Evolutionary conservation across 2,329 filamentous ascomycete genomes (phyloP).

Genomic region (Decorospora gaudefroyi): DNA sequence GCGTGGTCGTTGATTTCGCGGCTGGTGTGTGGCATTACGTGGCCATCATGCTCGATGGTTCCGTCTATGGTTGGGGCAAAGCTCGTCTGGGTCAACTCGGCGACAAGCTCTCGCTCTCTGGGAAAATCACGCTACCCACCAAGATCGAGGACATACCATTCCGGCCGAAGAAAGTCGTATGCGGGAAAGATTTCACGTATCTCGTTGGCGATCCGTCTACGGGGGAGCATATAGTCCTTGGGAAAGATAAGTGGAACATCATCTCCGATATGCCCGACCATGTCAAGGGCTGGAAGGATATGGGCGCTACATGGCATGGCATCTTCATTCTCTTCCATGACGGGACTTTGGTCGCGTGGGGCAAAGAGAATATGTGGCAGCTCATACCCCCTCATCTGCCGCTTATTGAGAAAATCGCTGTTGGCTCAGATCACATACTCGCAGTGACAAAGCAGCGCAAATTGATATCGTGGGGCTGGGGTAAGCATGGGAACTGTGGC

Average conservation of each 20-base stretch:
- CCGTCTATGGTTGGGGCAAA: constrained; percentile 86
- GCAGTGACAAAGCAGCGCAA: constrained; percentile 67
- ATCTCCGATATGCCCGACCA: constrained; percentile 60
- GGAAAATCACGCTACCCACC: constrained; percentile 44
- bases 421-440: constrained; percentile 89
- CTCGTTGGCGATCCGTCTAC: constrained; percentile 60
- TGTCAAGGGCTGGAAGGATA: constrained; percentile 65
- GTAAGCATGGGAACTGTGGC: constrained; percentile 96
- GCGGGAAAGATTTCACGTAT: constrained; percentile 85
- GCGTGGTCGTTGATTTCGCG: constrained; percentile 62
- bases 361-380: constrained; percentile 83
- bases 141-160: constrained; percentile 58
- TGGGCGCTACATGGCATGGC: constrained; percentile 81
- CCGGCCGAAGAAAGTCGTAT: constrained; percentile 67
- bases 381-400: constrained; percentile 68
- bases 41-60: constrained; percentile 72
- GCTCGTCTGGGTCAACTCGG: constrained; percentile 85
- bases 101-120: constrained; percentile 48
- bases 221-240: constrained; percentile 70
- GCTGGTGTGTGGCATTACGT: constrained; percentile 80
- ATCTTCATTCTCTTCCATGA: constrained; percentile 70
- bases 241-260: constrained; percentile 74
- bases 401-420: constrained; percentile 65
- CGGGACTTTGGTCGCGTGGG: constrained; percentile 72
- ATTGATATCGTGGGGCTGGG: constrained; percentile 91